A percentile compares a stretch with the other conserved stretches of the same genome.
phyloP scores from a whole-genome alignment of 805 yeast species.

The Lachancea cidri region DNA sequence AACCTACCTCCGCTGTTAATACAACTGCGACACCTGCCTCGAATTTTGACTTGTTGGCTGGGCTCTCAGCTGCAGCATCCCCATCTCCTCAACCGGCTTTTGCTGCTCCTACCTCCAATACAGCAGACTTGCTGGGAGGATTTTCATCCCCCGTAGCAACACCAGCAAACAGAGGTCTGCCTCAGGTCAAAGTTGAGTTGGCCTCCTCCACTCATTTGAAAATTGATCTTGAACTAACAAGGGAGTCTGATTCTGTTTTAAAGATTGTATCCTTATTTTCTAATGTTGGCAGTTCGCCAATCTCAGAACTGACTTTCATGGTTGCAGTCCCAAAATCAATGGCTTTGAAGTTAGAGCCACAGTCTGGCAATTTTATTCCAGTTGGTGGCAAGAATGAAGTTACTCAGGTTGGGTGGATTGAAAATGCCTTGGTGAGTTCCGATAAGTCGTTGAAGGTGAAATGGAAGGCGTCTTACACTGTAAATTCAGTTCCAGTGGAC shows the following conservation, averaged over 20 bases:
- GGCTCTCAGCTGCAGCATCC: constrained; percentile 16
- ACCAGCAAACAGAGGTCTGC: neutral
- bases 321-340: constrained; percentile 68
- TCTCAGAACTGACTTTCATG: constrained; percentile 51
- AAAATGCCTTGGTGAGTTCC: constrained; percentile 31
- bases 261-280: constrained; percentile 47
- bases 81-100: constrained; percentile 15
- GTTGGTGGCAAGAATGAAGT: constrained; percentile 46
- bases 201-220: constrained; percentile 44
- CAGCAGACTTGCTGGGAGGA: constrained; percentile 17
- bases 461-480: constrained; percentile 61
- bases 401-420: constrained; percentile 41
- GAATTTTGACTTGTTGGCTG: constrained; percentile 18
- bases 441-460: constrained; percentile 54
- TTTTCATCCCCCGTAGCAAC: constrained; percentile 14
- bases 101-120: constrained; percentile 9
- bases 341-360: constrained; percentile 55
- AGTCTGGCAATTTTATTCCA: constrained; percentile 49
- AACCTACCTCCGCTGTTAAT: constrained; percentile 22
- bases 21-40: constrained; percentile 25
- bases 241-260: constrained; percentile 36
- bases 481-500: constrained; percentile 44
- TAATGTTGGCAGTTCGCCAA: constrained; percentile 41
- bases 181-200: constrained; percentile 26
- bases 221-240: constrained; percentile 41